Base-by-base conservation (phyloP, 2,329 filamentous ascomycete species). In the Alternaria dauci region DNA sequence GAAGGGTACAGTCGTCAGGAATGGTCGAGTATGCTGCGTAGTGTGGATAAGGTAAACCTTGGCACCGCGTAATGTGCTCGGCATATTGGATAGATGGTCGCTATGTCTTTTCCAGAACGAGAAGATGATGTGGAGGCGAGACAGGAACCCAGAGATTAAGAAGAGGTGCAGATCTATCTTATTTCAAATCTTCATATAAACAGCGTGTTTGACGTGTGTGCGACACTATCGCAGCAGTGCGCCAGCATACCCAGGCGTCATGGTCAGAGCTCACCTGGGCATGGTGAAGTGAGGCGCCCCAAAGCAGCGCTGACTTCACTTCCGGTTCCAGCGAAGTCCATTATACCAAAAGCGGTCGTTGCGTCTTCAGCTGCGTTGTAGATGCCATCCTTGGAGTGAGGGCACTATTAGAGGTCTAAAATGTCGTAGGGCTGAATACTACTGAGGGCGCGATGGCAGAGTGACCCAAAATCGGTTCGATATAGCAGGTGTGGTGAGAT, bases 1-100 rank as follows among this genome's bases (percentile, higher is more conserved):
- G 32, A 69, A 71, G 8, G 57, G 50, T 16, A 67, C 38, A 12
- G 48, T 63, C 4, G 66, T 66, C 9, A 70, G 28, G 30, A 59
- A 65, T 5, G 67, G 65, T 8, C 58, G 61, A 9, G 28, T 46
- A 14, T 58, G 14, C 23, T 32, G 16, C 5, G 59, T 28, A 14
- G 46, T 50, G 12, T 69, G 58, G 23, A 69, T 56, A 5, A 68
- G 58, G 46, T 62, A 70, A 39, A 61, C 50, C 20, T 38, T 60
- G 36, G 51, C 51, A 11, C 47, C 46, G 14, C 25, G 46, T 6
- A 32, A 42, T 32, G 50, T 38, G 34, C 34, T 51, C 38, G 44
- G 36, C 55, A 55, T 59, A 16, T 32, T 55, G 30, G 20, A 9
- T 9, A 52, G 12, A 41, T 39, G 34, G 28, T 20, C 18, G 12